phyloP scores from a whole-genome alignment of 352 stramenopile genomes.

The Globisporangium alternatum region DNA sequence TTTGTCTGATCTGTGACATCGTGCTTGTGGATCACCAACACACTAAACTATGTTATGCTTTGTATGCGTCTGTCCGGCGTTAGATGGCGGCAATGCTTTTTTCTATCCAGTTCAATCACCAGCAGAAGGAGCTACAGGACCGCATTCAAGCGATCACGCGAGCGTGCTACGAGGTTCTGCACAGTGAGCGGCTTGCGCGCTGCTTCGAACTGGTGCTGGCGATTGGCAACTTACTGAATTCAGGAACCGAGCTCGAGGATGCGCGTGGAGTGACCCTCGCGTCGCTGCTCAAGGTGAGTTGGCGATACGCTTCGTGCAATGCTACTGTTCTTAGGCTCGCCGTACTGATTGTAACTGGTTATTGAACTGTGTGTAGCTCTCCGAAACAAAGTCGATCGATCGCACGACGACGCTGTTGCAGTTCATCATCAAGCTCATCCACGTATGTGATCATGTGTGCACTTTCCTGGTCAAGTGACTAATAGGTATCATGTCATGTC shows the following conservation, averaged over 20 bases:
- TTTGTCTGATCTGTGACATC: neutral
- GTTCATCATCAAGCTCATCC: conserved; percentile 77
- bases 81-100: conserved; percentile 75
- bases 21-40: neutral
- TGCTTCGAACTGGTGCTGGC: conserved; percentile 76
- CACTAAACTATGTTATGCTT: neutral
- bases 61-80: neutral
- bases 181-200: conserved; percentile 64
- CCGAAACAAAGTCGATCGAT: conserved; percentile 81
- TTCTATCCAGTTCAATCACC: conserved; percentile 56
- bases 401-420: conserved; percentile 69
- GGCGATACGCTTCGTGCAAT: neutral
- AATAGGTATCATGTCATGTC: neutral
- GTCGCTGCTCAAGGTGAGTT: conserved; percentile 68
- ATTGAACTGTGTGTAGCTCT: conserved; percentile 33
- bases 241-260: conserved; percentile 65
- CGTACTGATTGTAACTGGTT: neutral
- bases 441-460: conserved; percentile 31
- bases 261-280: conserved; percentile 63
- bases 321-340: neutral
- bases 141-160: conserved; percentile 50
- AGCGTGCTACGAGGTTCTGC: conserved; percentile 61
- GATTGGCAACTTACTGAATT: conserved; percentile 76
- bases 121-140: conserved; percentile 43
- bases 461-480: neutral